Evolutionary conservation across 176 grass and related monocot species (phyloP), one percentile per base, ranked within the genome.

Genomic region (Rhynchospora breviuscula): DNA sequence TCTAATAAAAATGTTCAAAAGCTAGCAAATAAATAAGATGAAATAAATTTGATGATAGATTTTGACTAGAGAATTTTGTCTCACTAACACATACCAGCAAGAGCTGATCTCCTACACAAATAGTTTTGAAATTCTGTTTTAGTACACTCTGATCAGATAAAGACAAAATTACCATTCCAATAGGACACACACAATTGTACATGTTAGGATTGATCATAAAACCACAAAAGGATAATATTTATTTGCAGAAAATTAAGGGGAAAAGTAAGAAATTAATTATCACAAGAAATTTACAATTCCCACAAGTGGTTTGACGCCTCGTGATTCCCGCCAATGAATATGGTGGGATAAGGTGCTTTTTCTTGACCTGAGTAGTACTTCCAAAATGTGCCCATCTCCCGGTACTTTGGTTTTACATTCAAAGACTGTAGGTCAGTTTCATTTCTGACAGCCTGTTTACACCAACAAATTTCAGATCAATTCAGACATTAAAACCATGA

Each of bases 301-400:
- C 92, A 95, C 19, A 93, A 84, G 86, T 98, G 89, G 85, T 98
- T 98, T 86, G 95, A 94, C 17, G 95, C 88, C 88, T 95, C 91
- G n/a, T 98, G 95, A 69, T 95, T 98, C 54, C 92, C 92, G 17
- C 90, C 91, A 1, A 98, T 93, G 49, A 93, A 98, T 83, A 98
- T 93, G 18, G 91, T 95, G 47, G 95, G 92, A 84, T 93, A 93
- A 22, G 92, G 92, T 73, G 92, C 92, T 86, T 93, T 88, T 54
- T 61, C 89, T 90, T 95, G 84, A 67, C 89, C 95, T 6, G 92
- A 93, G 81, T 98, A 95, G 86, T 98, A 93, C 82, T 98, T 98
- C 95, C 91, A 98, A 89, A 98, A 95, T 10, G 95, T 79, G 52
- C 92, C 94, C 90, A 93, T 94, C 25, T 23, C 49, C 44, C 87